A percentile compares a stretch with the other conserved stretches of the same genome.
Evolutionary conservation across 108 stramenopile species (phyloP).

Genomic region (Seminavis robusta): DNA sequence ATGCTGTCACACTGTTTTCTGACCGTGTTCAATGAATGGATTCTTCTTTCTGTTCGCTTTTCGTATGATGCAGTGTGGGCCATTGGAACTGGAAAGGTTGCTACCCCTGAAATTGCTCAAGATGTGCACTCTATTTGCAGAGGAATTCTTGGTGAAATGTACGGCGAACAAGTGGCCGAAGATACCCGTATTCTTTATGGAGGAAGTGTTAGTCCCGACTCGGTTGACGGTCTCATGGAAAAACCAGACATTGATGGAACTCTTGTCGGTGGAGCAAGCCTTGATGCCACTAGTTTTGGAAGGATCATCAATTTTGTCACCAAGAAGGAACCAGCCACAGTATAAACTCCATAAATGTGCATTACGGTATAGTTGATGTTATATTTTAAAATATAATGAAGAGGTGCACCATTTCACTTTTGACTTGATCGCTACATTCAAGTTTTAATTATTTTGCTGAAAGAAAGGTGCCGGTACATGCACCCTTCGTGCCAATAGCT

Average conservation of each 20-base stretch:
- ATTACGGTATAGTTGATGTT: too few species aligned
- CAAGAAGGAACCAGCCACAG: too few species aligned
- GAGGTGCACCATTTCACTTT: too few species aligned
- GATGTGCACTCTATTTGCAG: constrained; percentile 77
- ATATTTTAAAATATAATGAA: too few species aligned
- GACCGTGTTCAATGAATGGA: too few species aligned
- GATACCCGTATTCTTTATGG: constrained; percentile 87
- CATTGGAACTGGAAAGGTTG: constrained; percentile 93
- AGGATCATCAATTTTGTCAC: constrained; percentile 84
- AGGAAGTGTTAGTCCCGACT: constrained; percentile 90
- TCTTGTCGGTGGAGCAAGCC: constrained; percentile 93
- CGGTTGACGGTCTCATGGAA: constrained; percentile 87
- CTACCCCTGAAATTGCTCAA: constrained; percentile 66
- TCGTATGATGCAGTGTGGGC: constrained; percentile 99
- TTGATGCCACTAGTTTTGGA: constrained; percentile 81
- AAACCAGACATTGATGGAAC: constrained; percentile 95
- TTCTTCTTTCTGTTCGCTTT: too few species aligned
- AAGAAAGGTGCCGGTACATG: too few species aligned
- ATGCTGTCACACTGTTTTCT: too few species aligned
- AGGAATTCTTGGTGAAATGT: constrained; percentile 69
- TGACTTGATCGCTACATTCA: too few species aligned
- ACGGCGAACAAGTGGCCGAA: constrained; percentile 71
- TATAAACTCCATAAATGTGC: too few species aligned
- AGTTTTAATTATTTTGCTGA: too few species aligned
- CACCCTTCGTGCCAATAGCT: too few species aligned